These are phyloP conservation scores for Septoria linicola DNA, from an alignment of 2,329 filamentous ascomycete genomes.

Conservation along the genomic window DNA sequence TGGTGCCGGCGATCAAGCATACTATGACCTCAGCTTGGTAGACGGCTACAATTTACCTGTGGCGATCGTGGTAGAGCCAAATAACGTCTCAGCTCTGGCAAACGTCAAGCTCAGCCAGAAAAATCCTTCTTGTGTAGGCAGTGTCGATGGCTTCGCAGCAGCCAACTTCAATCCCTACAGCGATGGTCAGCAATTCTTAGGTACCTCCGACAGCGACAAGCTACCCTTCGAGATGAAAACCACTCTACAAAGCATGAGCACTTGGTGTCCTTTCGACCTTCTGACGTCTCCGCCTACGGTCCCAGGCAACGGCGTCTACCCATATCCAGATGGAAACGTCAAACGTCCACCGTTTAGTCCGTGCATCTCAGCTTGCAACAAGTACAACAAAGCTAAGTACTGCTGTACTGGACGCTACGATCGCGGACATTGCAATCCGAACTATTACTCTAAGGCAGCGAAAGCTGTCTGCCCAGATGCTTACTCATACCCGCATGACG, in stretches of 20 bases:
- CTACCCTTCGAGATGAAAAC: constrained; percentile 64
- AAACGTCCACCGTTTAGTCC: constrained; percentile 71
- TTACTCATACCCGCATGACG: constrained; percentile 70
- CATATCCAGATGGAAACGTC: constrained; percentile 75
- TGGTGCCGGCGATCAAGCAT: constrained; percentile 67
- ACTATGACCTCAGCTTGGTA: constrained; percentile 82
- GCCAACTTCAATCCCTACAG: constrained; percentile 50
- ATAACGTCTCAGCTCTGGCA: constrained; percentile 59
- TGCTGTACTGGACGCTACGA: constrained; percentile 74
- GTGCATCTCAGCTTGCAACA: constrained; percentile 73
- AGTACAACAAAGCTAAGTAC: constrained; percentile 64
- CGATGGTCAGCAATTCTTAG: constrained; percentile 54
- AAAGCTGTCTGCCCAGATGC: constrained; percentile 80
- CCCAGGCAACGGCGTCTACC: constrained; percentile 73
- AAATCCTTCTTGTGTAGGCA: constrained; percentile 74
- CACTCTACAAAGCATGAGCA: constrained; percentile 56
- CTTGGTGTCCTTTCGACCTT: constrained; percentile 80
- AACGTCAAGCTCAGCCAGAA: constrained; percentile 72
- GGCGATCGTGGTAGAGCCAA: constrained; percentile 53
- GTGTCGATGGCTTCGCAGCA: constrained; percentile 57
- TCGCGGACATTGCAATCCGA: constrained; percentile 63
- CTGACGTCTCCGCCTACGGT: constrained; percentile 66
- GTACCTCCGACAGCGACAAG: constrained; percentile 65
- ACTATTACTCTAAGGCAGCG: constrained; percentile 65
- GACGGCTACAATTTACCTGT: constrained; percentile 81